Evolutionary conservation across 176 grass and related monocot genomes (phyloP).

Genomic region (Oryza punctata): DNA sequence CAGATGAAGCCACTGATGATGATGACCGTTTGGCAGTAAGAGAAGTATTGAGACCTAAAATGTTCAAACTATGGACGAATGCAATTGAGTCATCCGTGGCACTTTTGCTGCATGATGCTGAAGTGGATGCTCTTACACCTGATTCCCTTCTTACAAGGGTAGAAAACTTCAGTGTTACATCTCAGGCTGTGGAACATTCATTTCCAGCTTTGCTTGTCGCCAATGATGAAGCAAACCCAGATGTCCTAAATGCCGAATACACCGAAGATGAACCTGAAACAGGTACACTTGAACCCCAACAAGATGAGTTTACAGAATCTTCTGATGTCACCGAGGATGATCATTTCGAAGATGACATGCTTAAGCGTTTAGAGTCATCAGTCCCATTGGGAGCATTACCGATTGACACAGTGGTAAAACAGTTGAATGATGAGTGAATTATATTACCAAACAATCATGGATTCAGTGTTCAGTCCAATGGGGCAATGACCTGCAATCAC

Average conservation of each 20-base stretch:
- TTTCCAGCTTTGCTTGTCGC: constrained; percentile 69
- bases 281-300: constrained; percentile 17
- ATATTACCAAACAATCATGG: background rate
- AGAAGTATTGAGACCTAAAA: constrained; percentile 61
- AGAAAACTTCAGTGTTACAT: constrained; percentile 65
- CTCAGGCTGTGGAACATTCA: constrained; percentile 69
- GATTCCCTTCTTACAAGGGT: constrained; percentile 73
- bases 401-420: constrained; percentile 56
- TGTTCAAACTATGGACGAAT: constrained; percentile 68
- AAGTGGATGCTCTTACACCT: constrained; percentile 56
- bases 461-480: background rate
- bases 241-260: constrained; percentile 24
- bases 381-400: constrained; percentile 69
- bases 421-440: constrained; percentile 50
- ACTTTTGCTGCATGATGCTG: constrained; percentile 58
- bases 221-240: constrained; percentile 14
- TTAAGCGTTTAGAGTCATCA: constrained; percentile 50
- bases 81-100: constrained; percentile 77
- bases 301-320: constrained; percentile 29
- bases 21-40: constrained; percentile 7
- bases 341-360: constrained; percentile 48
- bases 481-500: background rate
- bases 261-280: constrained; percentile 32
- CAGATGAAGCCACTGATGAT: constrained; percentile 39
- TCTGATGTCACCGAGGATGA: constrained; percentile 28